Evolutionary conservation across 2,329 filamentous ascomycete species (phyloP).

Genomic region (Exophiala dermatitidis): DNA sequence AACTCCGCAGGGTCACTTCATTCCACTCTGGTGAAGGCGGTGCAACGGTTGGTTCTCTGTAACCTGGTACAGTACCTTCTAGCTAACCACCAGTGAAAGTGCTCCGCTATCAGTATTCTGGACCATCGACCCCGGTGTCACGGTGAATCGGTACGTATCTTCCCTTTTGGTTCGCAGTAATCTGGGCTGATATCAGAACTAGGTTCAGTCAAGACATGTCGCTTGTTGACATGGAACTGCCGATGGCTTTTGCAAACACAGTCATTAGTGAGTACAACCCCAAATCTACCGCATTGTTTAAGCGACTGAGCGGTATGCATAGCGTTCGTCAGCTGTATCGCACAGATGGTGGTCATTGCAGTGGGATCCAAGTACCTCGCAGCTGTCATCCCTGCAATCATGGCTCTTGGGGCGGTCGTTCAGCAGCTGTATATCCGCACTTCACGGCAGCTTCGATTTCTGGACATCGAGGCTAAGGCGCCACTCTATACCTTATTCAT

Average conservation of each 20-base stretch:
- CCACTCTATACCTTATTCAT: conserved; percentile 53
- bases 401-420: conserved; percentile 43
- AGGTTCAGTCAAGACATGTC: conserved; percentile 40
- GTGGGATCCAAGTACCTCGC: conserved; percentile 41
- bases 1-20: too few relatives aligned
- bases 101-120: conserved; percentile 41
- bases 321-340: too few relatives aligned
- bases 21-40: too few relatives aligned
- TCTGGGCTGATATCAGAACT: too few relatives aligned
- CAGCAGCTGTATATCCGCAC: conserved; percentile 56
- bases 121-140: conserved; percentile 36
- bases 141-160: conserved; percentile 30
- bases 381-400: conserved; percentile 46
- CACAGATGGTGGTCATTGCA: conserved; percentile 16
- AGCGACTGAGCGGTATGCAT: too few relatives aligned
- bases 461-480: conserved; percentile 57
- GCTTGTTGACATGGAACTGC: conserved; percentile 40
- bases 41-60: too few relatives aligned
- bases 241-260: conserved; percentile 32
- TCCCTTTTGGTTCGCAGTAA: too few relatives aligned
- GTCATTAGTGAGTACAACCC: conserved; percentile 5
- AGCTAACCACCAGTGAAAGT: conserved; percentile 42
- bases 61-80: conserved; percentile 37
- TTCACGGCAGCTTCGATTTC: conserved; percentile 52
- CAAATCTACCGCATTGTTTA: too few relatives aligned